Percentiles rank a stretch among this genome's conserved stretches.
These are phyloP conservation scores for Barnettozyma hawaiiensis DNA, from an alignment of 1,139 yeast species.

Conservation along the genomic window DNA sequence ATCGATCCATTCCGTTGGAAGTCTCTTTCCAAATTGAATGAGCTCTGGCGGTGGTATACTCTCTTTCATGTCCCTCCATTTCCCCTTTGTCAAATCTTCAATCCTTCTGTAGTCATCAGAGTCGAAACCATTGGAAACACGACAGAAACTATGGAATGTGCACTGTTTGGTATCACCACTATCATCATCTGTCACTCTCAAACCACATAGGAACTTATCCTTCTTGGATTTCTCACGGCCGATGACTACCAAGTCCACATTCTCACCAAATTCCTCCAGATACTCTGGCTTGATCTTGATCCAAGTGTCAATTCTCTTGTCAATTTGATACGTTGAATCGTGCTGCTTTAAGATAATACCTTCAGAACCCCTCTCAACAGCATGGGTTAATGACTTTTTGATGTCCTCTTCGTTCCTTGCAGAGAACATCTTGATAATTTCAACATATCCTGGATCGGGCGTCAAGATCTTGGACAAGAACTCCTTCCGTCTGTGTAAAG, in stretches of 20 bases:
- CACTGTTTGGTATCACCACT: conserved; percentile 21
- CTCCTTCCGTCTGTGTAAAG: conserved; percentile 52
- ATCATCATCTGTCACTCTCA: conserved; percentile 39
- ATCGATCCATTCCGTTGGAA: conserved; percentile 72
- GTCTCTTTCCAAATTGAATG: conserved; percentile 52
- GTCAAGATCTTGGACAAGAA: conserved; percentile 43
- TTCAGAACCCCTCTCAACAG: conserved; percentile 64
- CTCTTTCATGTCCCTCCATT: conserved; percentile 49
- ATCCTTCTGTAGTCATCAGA: conserved; percentile 55
- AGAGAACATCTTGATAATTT: conserved; percentile 44
- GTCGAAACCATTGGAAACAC: conserved; percentile 82
- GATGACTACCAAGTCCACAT: conserved; percentile 70
- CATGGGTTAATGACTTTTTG: conserved; percentile 47
- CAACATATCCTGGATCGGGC: conserved; percentile 48
- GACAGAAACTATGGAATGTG: conserved; percentile 58
- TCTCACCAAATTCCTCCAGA: conserved; percentile 79
- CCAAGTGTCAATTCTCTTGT: conserved; percentile 61
- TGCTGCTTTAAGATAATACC: conserved; percentile 77
- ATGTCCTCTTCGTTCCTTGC: conserved; percentile 49
- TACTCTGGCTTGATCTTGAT: conserved; percentile 89
- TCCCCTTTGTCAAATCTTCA: conserved; percentile 48
- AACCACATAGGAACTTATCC: conserved; percentile 70
- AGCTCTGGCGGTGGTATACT: conserved; percentile 36
- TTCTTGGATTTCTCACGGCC: conserved; percentile 76
- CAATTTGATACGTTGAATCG: conserved; percentile 53